These are phyloP conservation scores for Hypoxylon lenormandii DNA, from an alignment of 495 filamentous ascomycete genomes.

Conservation along the genomic window DNA sequence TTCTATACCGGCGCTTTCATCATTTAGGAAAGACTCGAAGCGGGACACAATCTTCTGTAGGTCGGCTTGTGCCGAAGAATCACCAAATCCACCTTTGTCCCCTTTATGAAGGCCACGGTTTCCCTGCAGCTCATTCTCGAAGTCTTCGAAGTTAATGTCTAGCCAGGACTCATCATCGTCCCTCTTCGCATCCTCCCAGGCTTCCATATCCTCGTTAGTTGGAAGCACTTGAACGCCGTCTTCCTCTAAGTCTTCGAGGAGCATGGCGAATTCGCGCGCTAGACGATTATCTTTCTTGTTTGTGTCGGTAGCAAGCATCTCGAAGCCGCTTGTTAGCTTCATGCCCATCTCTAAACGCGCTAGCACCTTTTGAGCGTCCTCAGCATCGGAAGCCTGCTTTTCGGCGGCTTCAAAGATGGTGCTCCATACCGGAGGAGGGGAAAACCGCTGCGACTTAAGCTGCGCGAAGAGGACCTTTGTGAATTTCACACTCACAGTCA, in stretches of 20 bases:
- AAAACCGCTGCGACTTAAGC: conserved; percentile 88
- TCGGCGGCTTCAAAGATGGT: conserved; percentile 45
- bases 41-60: conserved; percentile 87
- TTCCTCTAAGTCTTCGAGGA: conserved; percentile 77
- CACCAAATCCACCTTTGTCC: conserved; percentile 70
- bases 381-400: conserved; percentile 24
- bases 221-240: conserved; percentile 71
- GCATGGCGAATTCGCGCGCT: conserved; percentile 77
- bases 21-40: conserved; percentile 92
- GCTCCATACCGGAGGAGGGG: conserved; percentile 73
- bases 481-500: conserved; percentile 80
- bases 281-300: conserved; percentile 72
- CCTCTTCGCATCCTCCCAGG: conserved; percentile 69
- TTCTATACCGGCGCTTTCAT: conserved; percentile 81
- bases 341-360: conserved; percentile 78
- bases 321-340: conserved; percentile 90
- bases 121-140: conserved; percentile 78
- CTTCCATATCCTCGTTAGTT: conserved; percentile 74
- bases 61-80: conserved; percentile 81
- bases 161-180: conserved; percentile 93
- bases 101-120: conserved; percentile 39
- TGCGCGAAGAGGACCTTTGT: conserved; percentile 92
- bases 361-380: conserved; percentile 53
- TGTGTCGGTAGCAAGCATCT: conserved; percentile 80
- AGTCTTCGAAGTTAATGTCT: conserved; percentile 88